Percentiles rank a stretch among this genome's conserved stretches.
phyloP scores from a whole-genome alignment of 768 basidiomycete genomes.

The Jaapia argillacea region DNA sequence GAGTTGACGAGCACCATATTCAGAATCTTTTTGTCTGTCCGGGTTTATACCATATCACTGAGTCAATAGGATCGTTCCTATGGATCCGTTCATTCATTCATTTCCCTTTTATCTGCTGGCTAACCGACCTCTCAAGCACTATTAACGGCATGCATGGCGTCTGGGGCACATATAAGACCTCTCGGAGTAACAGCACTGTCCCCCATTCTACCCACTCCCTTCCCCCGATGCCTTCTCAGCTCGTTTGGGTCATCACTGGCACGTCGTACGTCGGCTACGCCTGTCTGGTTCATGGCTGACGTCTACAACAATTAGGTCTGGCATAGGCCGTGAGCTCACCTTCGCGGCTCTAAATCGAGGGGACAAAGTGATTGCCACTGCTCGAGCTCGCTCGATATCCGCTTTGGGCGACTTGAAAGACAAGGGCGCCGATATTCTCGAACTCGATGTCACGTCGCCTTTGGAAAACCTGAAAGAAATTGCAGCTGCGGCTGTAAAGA shows the following conservation, averaged over 20 bases:
- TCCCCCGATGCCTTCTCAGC: not conserved
- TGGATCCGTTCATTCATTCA: too few species aligned
- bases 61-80: too few species aligned
- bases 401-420: slow-evolving; percentile 23
- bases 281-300: not conserved
- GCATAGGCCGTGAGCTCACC: slow-evolving; percentile 47
- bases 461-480: slow-evolving; percentile 29
- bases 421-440: slow-evolving; percentile 13
- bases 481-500: slow-evolving; percentile 30
- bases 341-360: slow-evolving; percentile 38
- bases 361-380: slow-evolving; percentile 52
- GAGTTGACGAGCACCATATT: too few species aligned
- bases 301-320: slow-evolving; percentile 20
- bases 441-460: slow-evolving; percentile 43
- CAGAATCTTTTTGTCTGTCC: too few species aligned
- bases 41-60: too few species aligned
- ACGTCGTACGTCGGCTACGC: not conserved
- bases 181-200: too few species aligned
- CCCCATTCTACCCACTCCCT: too few species aligned
- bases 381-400: slow-evolving; percentile 27
- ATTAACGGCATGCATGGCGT: too few species aligned
- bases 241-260: not conserved
- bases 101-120: too few species aligned
- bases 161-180: too few species aligned
- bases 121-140: too few species aligned